Percentiles rank a stretch among this genome's conserved stretches.
These are phyloP conservation scores for Diaporthe ilicicola DNA, from an alignment of 2,329 filamentous ascomycete species.

Conservation along the genomic window DNA sequence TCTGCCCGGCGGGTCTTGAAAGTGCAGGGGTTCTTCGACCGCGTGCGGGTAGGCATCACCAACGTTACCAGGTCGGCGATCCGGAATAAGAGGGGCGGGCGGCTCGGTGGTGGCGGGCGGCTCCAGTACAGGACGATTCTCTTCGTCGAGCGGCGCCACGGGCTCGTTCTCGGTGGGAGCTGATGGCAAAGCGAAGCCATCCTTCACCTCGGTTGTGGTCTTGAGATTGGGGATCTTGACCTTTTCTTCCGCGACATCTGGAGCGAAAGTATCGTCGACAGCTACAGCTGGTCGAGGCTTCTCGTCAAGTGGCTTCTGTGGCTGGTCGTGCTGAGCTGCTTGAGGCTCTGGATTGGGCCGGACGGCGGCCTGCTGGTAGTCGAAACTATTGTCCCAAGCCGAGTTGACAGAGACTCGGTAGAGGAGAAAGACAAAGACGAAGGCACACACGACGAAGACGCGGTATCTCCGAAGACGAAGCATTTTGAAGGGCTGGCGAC, in stretches of 20 bases:
- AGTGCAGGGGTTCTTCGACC: conserved; percentile 31
- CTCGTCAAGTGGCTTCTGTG: conserved; percentile 9
- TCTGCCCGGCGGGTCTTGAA: conserved; percentile 39
- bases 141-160: not conserved
- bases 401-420: conserved; percentile 58
- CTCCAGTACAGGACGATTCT: conserved; percentile 38
- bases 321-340: not conserved
- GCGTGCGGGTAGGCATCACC: conserved; percentile 37
- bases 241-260: conserved; percentile 14
- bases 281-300: not conserved
- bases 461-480: conserved; percentile 69
- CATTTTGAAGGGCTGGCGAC: conserved; percentile 48
- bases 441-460: conserved; percentile 64
- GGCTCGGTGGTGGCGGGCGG: conserved; percentile 38
- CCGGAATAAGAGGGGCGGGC: conserved; percentile 41
- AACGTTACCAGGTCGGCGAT: conserved; percentile 38
- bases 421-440: conserved; percentile 63
- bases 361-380: conserved; percentile 26
- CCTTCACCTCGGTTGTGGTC: conserved; percentile 39
- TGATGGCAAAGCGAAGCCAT: conserved; percentile 39
- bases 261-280: conserved; percentile 6
- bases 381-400: conserved; percentile 39
- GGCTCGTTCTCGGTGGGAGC: conserved; percentile 30
- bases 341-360: conserved; percentile 8
- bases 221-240: conserved; percentile 42